Base-by-base conservation (phyloP, 768 basidiomycete genomes). In the Russula virescens region DNA sequence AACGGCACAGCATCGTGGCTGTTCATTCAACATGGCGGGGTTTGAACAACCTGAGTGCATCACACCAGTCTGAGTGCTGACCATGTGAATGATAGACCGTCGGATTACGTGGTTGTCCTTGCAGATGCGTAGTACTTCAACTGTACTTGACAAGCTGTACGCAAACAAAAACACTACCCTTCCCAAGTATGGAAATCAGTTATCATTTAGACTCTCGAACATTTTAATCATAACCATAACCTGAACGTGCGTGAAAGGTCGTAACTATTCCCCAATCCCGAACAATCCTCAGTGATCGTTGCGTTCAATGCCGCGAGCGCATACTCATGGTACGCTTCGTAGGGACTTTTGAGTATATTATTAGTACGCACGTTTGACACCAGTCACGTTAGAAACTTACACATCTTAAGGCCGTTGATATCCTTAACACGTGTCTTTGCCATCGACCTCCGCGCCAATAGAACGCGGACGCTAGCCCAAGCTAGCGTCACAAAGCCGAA, bases 361-460 rank as follows among this genome's bases (percentile, higher is more conserved):
- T 70, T 61, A 72, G 59, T 47, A 49, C 9, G 26, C 16, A 21
- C 42, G 58, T 8, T 42, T 26, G 18, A 31, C 21, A 14, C 23
- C 2, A 5, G 21, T 14, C 6, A 53, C 9, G 13, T 16, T n/a
- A 50, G 50, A 26, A 26, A 81, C 85, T 67, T 77, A 86, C 85
- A 85, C 86, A 88, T 87, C 83, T 82, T 82, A 35, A 88, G 72
- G 2, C 85, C 85, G 62, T 80, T 81, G 67, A 87, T 85, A 71
- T 85, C 83, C 68, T 83, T 84, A 43, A 86, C 85, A 63, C 76
- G 79, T 65, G 79, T 71, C 52, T 79, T 76, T 68, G 84, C 81
- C 25, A 85, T 73, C 19, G 80, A 78, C 69, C 81, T 84, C 42
- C 84, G 73, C 62, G 86, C 68, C 40, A 87, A 61, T 21, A 87